These are phyloP conservation scores for Penicillium coffeae DNA, from an alignment of 495 filamentous ascomycete species.

Conservation along the genomic window DNA sequence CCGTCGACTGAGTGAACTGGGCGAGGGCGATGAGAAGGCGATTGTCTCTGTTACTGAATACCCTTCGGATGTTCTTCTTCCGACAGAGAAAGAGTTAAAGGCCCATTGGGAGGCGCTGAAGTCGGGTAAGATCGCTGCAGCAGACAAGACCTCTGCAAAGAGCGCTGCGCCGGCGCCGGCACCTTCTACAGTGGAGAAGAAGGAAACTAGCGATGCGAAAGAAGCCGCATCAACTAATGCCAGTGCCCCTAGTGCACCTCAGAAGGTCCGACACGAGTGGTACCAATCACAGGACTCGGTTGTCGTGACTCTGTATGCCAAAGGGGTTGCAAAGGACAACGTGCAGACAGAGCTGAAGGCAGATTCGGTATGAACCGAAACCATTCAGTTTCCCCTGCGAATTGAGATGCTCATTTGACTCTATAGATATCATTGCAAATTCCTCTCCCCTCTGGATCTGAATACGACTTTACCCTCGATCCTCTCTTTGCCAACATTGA, in stretches of 20 bases:
- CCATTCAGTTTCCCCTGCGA: too few species aligned
- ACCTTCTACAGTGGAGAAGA: neutral
- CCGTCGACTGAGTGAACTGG: conserved; percentile 48
- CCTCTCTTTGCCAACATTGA: conserved; percentile 69
- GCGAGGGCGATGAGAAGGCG: conserved; percentile 55
- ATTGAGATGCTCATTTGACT: conserved; percentile 20
- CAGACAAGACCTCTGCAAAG: neutral
- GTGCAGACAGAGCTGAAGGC: conserved; percentile 54
- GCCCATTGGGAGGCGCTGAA: conserved; percentile 28
- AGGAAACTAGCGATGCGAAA: neutral
- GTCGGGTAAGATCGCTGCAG: conserved; percentile 19
- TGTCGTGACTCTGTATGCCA: conserved; percentile 66
- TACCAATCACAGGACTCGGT: conserved; percentile 67
- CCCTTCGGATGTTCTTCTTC: conserved; percentile 52
- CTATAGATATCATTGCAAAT: conserved; percentile 60
- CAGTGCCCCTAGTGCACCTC: neutral
- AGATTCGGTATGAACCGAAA: conserved; percentile 39
- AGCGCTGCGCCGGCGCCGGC: neutral
- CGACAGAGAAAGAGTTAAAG: conserved; percentile 35
- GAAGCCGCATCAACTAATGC: neutral
- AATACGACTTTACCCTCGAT: conserved; percentile 64
- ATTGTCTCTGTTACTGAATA: conserved; percentile 59
- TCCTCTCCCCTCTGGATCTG: conserved; percentile 55
- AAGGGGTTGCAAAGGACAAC: conserved; percentile 64
- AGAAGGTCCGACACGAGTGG: conserved; percentile 75